Base-by-base conservation (phyloP, 1,139 yeast genomes). In the Martiniozyma asiatica region DNA sequence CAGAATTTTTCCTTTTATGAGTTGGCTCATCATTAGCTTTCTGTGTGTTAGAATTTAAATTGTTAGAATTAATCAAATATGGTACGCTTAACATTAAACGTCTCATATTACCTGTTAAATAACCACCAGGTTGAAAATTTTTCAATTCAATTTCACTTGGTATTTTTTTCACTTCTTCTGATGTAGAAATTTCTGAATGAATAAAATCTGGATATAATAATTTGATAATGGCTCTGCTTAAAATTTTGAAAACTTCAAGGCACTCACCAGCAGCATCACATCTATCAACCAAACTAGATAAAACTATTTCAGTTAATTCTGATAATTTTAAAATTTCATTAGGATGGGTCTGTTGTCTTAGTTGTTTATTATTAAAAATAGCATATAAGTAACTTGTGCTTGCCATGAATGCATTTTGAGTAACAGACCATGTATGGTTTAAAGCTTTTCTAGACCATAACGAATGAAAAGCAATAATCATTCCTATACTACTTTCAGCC, bases 371-470 rank as follows among this genome's bases (percentile, higher is more conserved):
- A 48, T 78, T 79, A 48, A 79, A 82, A 10, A 82, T 61, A 1
- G 87, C 68, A 48, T 79, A 84, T 26, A 84, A 59, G 44, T 74
- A 82, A 3, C 94, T 78, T 14, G 89, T 78, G 1, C 94, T 94
- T 0, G 94, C 89, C 78, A 80, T 77, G 48, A 82, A 82, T 33
- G 82, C 58, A 50, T 82, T 84, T 50, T 84, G 93, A 2, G 84
- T 89, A 0, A 93, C 93, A 1, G 87, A 89, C 95, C 95, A 85
- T 0, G 95, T 82, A 53, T 80, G 85, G 50, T 84, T 84, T 38
- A 84, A 65, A 27, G 70, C 62, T 42, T 69, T 70, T 20, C 63
- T 63, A 14, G 58, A 53, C 40, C 68, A 68, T 25, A 84, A 56
- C 30, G 65, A 68, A 27, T 66, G 58, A 50, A 81, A 85, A 25